Conservation (phyloP, 768 basidiomycete species). For the Tricholoma terreum region DNA sequence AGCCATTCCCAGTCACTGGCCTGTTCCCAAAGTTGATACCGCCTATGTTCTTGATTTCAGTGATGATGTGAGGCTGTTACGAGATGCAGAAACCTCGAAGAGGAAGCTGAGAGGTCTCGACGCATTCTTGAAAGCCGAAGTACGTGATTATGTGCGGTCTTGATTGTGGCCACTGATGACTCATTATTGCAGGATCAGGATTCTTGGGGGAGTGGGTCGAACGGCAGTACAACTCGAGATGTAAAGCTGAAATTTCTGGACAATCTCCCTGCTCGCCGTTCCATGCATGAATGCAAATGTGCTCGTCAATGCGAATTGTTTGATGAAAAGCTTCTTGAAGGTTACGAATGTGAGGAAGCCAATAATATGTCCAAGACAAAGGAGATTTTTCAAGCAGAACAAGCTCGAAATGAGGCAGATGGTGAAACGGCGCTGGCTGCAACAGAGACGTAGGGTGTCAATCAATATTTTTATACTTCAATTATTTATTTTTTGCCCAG, state of each 20-base stretch:
- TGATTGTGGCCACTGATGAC: no score
- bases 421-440: neutral
- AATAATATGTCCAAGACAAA: neutral
- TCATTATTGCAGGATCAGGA: neutral
- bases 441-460: neutral
- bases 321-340: neutral
- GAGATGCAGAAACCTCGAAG: neutral
- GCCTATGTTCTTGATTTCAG: no score
- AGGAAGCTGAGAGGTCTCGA: neutral
- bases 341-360: neutral
- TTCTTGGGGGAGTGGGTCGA: no score
- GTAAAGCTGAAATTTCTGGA: neutral
- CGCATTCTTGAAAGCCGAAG: neutral
- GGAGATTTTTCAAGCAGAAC: neutral
- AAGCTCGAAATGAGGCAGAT: neutral
- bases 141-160: neutral
- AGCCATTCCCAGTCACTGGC: no score
- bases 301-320: neutral
- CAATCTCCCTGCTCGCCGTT: neutral
- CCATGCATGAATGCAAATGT: neutral
- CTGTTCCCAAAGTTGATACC: no score
- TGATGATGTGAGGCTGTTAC: no score
- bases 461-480: no score
- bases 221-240: neutral
- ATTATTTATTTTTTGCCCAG: neutral